These are phyloP conservation scores for Xylariomycetidae sp. DNA, from an alignment of 2,329 filamentous ascomycete genomes.

Conservation along the genomic window DNA sequence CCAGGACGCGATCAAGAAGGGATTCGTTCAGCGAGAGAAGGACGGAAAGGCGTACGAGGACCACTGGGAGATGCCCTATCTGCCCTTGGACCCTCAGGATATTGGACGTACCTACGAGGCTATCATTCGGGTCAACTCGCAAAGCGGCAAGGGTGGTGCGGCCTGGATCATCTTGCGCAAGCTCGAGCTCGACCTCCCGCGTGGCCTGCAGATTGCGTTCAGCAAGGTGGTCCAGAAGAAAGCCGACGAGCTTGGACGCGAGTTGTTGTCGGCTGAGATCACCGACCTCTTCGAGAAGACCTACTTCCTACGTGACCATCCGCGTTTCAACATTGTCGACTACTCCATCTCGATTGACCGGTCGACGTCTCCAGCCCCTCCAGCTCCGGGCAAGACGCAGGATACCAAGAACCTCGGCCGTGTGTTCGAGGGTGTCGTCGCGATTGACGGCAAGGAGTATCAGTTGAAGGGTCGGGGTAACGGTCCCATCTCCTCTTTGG, in stretches of 20 bases:
- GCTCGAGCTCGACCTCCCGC: conserved; percentile 85
- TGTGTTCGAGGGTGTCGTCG: conserved; percentile 77
- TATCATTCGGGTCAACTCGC: conserved; percentile 95
- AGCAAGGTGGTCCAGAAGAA: conserved; percentile 77
- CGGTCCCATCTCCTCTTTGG: conserved; percentile 84
- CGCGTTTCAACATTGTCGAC: conserved; percentile 80
- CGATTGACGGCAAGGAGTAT: conserved; percentile 75
- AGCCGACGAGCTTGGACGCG: conserved; percentile 74
- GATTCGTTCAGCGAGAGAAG: conserved; percentile 65
- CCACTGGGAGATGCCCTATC: conserved; percentile 81
- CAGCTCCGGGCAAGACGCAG: conserved; percentile 61
- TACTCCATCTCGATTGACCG: conserved; percentile 87
- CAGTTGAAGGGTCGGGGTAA: conserved; percentile 76
- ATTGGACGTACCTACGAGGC: conserved; percentile 97
- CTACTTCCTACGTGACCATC: conserved; percentile 79
- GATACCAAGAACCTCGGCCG: conserved; percentile 74
- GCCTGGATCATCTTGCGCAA: conserved; percentile 91
- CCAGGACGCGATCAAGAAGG: conserved; percentile 95
- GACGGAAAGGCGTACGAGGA: conserved; percentile 54
- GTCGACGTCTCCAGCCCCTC: conserved; percentile 65
- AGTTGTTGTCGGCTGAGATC: conserved; percentile 80
- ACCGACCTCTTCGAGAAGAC: conserved; percentile 80
- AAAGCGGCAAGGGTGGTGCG: conserved; percentile 88
- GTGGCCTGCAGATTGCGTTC: conserved; percentile 87
- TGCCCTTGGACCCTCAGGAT: conserved; percentile 86